Evolutionary conservation across 306 rosid genomes (phyloP), one percentile per base, ranked within the genome.

Genomic region (Vicia villosa): DNA sequence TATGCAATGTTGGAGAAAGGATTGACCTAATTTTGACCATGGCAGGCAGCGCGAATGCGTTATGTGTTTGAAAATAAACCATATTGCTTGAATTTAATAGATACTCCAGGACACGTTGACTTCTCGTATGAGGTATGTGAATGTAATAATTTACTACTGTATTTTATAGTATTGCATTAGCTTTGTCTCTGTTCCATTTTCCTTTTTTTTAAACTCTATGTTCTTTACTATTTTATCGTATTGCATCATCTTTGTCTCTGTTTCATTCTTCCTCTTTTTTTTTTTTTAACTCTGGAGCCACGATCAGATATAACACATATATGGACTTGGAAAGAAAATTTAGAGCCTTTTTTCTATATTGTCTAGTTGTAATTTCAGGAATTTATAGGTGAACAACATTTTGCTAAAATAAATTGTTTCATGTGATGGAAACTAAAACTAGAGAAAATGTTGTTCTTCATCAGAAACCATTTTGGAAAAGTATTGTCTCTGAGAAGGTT

Each of bases 61-160:
- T 90, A 90, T 68, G 41, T 74, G 66, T 60, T 61, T 75, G 78
- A 84, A 74, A 78, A 74, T 36, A 74, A 83, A 66, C 80, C 97
- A 2, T 93, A 82, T 77, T 93, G 97, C 82, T 77, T 93, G 51
- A 93, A 93, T 80, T 70, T 93, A 24, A 93, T 93, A 32, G 98
- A 93, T 67, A 93, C 98, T n/a, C 98, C 98, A 0, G 98, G 98
- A 15, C 98, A 93, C 49, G 98, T 93, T 1, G 98, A 93, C 80
- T 93, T 93, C 81, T 90, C 97, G 10, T 93, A 93, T 19, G 98
- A 93, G 91, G 96, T 90, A 82, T 20, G 75, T 56, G 26, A 30
- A 76, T 76, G 46, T 54, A 19, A 34, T 22, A 26, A 40, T 55
- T 65, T 41, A 32, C 37, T 32, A 40, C n/a, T n/a, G n/a, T n/a